phyloP scores from a whole-genome alignment of 2,329 filamentous ascomycete genomes.

The Ophiocordyceps australis region DNA sequence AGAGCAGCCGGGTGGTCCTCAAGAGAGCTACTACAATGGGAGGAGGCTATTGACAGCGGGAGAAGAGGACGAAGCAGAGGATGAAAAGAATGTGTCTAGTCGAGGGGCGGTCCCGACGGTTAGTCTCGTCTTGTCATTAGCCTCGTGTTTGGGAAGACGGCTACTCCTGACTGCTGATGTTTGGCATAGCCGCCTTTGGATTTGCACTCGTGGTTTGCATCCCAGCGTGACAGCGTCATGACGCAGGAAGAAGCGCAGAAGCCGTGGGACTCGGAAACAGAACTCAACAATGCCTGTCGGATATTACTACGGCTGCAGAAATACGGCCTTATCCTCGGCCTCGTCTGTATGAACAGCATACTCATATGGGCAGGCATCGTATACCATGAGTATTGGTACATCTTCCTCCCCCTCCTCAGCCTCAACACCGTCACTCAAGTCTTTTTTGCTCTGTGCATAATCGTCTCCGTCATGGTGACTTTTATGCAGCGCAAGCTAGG shows the following conservation, averaged over 20 bases:
- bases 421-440: constrained; percentile 24
- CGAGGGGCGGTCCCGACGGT: no score
- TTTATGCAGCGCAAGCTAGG: constrained; percentile 11
- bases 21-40: no score
- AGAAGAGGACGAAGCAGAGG: no score
- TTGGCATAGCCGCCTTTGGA: no score
- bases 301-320: constrained; percentile 18
- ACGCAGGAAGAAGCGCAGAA: constrained; percentile 19
- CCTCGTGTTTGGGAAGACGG: no score
- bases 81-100: no score
- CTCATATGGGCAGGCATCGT: constrained; percentile 17
- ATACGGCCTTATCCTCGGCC: constrained; percentile 17
- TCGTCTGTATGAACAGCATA: constrained; percentile 13
- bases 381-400: constrained; percentile 21
- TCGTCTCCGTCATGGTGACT: constrained; percentile 12
- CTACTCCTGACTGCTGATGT: no score
- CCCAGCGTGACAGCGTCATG: no score
- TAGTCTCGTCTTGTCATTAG: no score
- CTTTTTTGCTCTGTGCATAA: constrained; percentile 20
- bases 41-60: no score
- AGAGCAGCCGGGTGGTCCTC: no score
- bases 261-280: constrained; percentile 19
- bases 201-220: no score
- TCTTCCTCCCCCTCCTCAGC: constrained; percentile 25
- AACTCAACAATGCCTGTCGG: constrained; percentile 19